These are phyloP conservation scores for Xylaria longipes DNA, from an alignment of 495 filamentous ascomycete species.

Conservation along the genomic window DNA sequence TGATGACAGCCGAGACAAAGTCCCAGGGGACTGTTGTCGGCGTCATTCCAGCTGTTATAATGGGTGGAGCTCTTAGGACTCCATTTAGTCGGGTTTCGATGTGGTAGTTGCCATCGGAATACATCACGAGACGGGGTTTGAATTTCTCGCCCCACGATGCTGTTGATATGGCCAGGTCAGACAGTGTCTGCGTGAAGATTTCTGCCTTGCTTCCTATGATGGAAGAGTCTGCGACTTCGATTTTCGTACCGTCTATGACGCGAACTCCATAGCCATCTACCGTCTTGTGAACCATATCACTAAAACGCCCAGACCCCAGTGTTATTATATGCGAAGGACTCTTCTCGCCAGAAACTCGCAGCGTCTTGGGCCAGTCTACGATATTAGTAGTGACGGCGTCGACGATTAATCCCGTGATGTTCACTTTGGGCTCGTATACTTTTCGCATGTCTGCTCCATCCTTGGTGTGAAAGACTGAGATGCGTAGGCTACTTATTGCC, in stretches of 20 bases:
- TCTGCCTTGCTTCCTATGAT: constrained; percentile 86
- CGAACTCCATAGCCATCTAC: constrained; percentile 87
- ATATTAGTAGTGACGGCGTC: constrained; percentile 79
- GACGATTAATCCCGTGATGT: constrained; percentile 64
- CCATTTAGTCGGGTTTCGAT: constrained; percentile 88
- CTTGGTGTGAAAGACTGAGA: constrained; percentile 77
- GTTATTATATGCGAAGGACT: constrained; percentile 85
- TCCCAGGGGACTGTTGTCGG: constrained; percentile 94
- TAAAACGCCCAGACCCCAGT: constrained; percentile 81
- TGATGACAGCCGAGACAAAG: constrained; percentile 91
- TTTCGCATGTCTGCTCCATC: constrained; percentile 70
- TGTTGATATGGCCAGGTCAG: constrained; percentile 78
- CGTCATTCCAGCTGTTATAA: constrained; percentile 97
- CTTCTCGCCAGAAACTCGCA: constrained; percentile 73
- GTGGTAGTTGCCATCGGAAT: constrained; percentile 74
- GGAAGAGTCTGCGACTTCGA: constrained; percentile 71
- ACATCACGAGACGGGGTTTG: constrained; percentile 74
- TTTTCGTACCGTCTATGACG: constrained; percentile 76
- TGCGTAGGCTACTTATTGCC: constrained; percentile 65
- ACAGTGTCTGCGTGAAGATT: constrained; percentile 81
- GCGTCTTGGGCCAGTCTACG: constrained; percentile 84
- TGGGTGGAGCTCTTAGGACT: constrained; percentile 74
- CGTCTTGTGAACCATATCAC: constrained; percentile 81
- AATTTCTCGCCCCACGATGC: constrained; percentile 85
- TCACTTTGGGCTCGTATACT: constrained; percentile 55